phyloP scores from a whole-genome alignment of 768 basidiomycete genomes.

The Jaapia argillacea region DNA sequence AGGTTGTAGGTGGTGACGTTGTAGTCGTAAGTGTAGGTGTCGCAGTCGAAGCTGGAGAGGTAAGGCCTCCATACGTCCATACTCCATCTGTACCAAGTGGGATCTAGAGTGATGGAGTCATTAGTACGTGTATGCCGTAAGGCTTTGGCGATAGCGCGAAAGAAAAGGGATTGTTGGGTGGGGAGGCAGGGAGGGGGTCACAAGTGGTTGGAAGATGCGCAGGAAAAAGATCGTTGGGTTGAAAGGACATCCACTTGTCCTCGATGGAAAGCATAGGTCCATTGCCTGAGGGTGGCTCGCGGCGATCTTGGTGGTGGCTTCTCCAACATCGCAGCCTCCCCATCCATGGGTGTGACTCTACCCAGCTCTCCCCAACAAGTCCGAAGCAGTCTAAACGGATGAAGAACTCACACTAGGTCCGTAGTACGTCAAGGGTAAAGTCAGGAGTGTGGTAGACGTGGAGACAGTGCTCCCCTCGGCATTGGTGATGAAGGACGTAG shows the following conservation, averaged over 20 bases:
- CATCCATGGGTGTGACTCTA: no score
- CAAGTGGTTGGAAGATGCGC: no score
- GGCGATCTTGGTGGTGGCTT: no score
- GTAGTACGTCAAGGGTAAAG: conserved; percentile 69
- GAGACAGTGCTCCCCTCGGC: conserved; percentile 40
- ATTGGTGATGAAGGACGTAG: conserved; percentile 42
- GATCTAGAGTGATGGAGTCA: conserved; percentile 36
- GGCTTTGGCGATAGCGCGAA: not conserved
- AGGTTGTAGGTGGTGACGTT: conserved; percentile 8
- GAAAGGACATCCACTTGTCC: no score
- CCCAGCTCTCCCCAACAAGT: no score
- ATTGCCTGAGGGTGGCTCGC: no score
- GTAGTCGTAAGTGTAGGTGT: conserved; percentile 13
- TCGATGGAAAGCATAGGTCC: no score
- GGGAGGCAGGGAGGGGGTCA: no score
- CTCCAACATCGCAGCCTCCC: no score
- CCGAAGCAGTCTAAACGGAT: not conserved
- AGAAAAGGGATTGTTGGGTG: not conserved
- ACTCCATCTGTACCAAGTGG: conserved; percentile 52
- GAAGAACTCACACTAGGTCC: conserved; percentile 63
- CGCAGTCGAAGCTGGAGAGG: conserved; percentile 32
- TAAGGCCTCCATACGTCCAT: conserved; percentile 70
- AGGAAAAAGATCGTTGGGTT: no score
- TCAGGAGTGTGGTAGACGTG: conserved; percentile 47
- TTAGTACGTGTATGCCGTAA: not conserved